These are phyloP conservation scores for Pyrrhoderma lamaoense DNA, from an alignment of 1,284 basidiomycete species.

Conservation along the genomic window DNA sequence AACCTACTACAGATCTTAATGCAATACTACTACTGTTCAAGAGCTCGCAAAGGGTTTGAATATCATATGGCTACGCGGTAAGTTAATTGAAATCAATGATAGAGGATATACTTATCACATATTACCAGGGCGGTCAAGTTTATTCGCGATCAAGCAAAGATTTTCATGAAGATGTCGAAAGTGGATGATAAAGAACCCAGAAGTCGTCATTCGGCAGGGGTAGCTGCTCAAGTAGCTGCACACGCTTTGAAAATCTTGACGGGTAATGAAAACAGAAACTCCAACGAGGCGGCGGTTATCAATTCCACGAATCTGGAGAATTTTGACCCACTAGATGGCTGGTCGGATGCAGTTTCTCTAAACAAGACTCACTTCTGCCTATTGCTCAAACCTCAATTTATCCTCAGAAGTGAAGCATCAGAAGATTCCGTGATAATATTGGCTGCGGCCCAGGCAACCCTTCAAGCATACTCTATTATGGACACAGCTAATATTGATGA, in stretches of 20 bases:
- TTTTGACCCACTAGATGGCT: constrained; percentile 60
- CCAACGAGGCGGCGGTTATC: constrained; percentile 17
- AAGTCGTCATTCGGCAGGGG: constrained; percentile 29
- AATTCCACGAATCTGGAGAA: constrained; percentile 20
- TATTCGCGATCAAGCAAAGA: constrained; percentile 70
- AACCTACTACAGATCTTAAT: constrained; percentile 56
- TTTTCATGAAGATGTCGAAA: constrained; percentile 17
- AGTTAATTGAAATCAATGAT: constrained; percentile 27
- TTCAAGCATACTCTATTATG: constrained; percentile 78
- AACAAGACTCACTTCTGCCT: constrained; percentile 74
- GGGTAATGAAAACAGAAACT: constrained; percentile 42
- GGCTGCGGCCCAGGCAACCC: constrained; percentile 75
- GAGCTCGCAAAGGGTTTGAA: constrained; percentile 69
- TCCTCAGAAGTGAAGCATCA: constrained; percentile 63
- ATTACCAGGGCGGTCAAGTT: constrained; percentile 68
- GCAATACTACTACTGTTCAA: constrained; percentile 86
- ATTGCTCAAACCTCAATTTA: constrained; percentile 87
- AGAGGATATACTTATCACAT: background rate
- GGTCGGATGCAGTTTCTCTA: constrained; percentile 59
- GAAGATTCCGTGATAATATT: constrained; percentile 67
- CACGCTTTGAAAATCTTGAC: constrained; percentile 52
- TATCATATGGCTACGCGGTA: constrained; percentile 86
- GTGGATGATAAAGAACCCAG: constrained; percentile 26
- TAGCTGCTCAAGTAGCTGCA: constrained; percentile 53
- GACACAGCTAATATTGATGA: constrained; percentile 79